Evolutionary conservation across 2,329 filamentous ascomycete species (phyloP).

Genomic region (Penicillium sp.): DNA sequence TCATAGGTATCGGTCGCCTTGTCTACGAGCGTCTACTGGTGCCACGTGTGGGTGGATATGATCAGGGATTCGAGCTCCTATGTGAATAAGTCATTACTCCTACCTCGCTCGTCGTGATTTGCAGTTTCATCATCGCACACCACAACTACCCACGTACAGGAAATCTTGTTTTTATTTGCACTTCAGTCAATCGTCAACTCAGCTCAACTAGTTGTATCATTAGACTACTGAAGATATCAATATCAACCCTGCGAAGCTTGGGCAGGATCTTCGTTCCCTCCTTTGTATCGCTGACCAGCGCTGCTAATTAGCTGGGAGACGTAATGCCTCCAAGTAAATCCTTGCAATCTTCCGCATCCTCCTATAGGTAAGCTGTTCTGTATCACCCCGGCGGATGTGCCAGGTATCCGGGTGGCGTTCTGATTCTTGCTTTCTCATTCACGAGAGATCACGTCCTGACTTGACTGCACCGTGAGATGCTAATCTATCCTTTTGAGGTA

Average conservation of each 20-base stretch:
- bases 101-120: background rate
- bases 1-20: too few species aligned
- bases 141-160: background rate
- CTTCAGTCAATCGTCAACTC: too few species aligned
- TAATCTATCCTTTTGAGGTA: background rate
- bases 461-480: background rate
- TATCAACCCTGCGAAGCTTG: background rate
- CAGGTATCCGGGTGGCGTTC: background rate
- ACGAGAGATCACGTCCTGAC: background rate
- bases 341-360: background rate
- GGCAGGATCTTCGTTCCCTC: background rate
- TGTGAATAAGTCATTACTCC: background rate
- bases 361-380: background rate
- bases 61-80: background rate
- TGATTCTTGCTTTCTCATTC: background rate
- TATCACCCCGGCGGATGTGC: background rate
- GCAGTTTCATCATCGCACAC: background rate
- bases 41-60: background rate
- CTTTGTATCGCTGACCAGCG: background rate
- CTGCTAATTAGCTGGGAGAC: background rate
- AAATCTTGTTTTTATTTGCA: too few species aligned
- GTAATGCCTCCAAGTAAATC: background rate
- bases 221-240: background rate
- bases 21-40: background rate
- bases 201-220: background rate